Evolutionary conservation across 169 alveolate genomes (phyloP).

Genomic region (Eimeria falciformis): DNA sequence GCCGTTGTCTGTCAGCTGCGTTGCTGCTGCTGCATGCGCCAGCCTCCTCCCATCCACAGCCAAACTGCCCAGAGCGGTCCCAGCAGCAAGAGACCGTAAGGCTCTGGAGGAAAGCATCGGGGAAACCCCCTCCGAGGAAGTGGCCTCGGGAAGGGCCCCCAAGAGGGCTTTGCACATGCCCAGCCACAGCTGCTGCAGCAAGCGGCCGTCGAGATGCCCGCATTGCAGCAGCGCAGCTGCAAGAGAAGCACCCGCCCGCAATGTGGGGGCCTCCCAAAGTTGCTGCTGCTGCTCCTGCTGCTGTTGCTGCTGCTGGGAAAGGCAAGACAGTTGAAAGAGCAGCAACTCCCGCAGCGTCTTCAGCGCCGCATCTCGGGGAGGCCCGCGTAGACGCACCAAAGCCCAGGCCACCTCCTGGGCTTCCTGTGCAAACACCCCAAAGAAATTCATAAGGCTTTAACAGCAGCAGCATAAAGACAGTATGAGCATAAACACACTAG

Average conservation of each 20-base stretch:
- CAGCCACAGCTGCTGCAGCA: constrained; percentile 2
- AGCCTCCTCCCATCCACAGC: not conserved
- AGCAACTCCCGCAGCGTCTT: not conserved
- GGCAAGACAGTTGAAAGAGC: not conserved
- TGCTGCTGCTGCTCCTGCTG: not conserved
- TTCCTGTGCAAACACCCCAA: not conserved
- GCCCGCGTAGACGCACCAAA: not conserved
- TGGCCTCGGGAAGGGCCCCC: not conserved
- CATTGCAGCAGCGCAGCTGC: not conserved
- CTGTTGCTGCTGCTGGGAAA: not conserved
- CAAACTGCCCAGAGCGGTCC: not conserved
- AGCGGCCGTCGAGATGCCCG: not conserved
- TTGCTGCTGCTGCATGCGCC: constrained; percentile 4
- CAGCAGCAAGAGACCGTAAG: not conserved
- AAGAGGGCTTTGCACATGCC: not conserved
- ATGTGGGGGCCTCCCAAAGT: not conserved
- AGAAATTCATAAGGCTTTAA: not conserved
- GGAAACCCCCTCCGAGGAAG: too few relatives aligned
- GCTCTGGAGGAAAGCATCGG: not conserved
- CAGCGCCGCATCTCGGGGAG: not conserved
- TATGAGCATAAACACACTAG: not conserved
- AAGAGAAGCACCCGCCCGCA: not conserved
- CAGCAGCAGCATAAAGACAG: not conserved
- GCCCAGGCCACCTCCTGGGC: not conserved
- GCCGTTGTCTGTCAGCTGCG: not conserved